Conservation (phyloP, 2,329 filamentous ascomycete genomes). For the Cercospora zeae-maydis region DNA sequence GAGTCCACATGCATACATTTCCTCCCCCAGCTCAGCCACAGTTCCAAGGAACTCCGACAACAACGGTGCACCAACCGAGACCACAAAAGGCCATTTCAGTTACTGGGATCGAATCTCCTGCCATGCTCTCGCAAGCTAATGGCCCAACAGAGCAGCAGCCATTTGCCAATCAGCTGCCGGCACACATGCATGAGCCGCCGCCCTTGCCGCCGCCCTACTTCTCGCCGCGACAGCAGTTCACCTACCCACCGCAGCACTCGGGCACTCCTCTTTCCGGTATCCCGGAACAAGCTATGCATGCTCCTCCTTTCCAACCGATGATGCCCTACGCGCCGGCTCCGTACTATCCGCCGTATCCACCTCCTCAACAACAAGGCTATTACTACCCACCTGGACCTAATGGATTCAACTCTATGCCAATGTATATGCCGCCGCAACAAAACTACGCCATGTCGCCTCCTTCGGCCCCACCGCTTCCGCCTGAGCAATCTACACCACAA, state of each 20-base stretch:
- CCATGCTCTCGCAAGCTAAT: slow-evolving; percentile 53
- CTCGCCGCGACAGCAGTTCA: slow-evolving; percentile 47
- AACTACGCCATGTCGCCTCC: slow-evolving; percentile 36
- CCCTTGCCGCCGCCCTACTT: slow-evolving; percentile 49
- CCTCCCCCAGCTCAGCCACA: slow-evolving; percentile 54
- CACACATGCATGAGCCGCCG: slow-evolving; percentile 60
- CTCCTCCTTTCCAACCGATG: slow-evolving; percentile 70
- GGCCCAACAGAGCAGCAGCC: slow-evolving; percentile 66
- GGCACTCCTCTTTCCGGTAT: slow-evolving; percentile 87
- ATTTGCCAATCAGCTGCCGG: slow-evolving; percentile 91
- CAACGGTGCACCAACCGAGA: slow-evolving; percentile 87
- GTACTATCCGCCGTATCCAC: slow-evolving; percentile 55
- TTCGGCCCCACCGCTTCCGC: slow-evolving; percentile 33
- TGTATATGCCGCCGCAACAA: slow-evolving; percentile 32
- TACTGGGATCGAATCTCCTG: slow-evolving; percentile 84
- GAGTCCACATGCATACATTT: slow-evolving; percentile 52
- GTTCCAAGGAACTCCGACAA: slow-evolving; percentile 59
- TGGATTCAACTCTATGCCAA: slow-evolving; percentile 30
- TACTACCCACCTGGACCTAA: slow-evolving; percentile 59
- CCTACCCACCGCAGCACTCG: slow-evolving; percentile 63
- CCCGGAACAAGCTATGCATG: slow-evolving; percentile 86
- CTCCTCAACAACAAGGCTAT: slow-evolving; percentile 54
- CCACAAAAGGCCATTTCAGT: slow-evolving; percentile 94
- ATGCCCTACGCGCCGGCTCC: slow-evolving; percentile 58
- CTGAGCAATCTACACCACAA: slow-evolving; percentile 24